Base-by-base conservation (phyloP, 305 asterid genomes). In the Solanum hybrid region DNA sequence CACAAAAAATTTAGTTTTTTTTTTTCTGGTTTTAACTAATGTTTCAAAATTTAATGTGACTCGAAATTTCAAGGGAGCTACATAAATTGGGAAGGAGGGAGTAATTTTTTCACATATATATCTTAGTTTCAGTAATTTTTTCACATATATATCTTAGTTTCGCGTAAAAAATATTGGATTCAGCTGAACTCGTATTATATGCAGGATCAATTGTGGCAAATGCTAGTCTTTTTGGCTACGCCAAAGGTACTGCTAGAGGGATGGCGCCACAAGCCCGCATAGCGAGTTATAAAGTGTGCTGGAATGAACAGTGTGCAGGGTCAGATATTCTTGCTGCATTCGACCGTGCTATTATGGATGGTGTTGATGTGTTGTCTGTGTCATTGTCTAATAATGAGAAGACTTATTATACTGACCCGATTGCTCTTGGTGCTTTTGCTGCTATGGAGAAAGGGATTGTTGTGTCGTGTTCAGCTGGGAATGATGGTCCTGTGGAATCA, bases 141-240 rank as follows among this genome's bases (percentile, higher is more conserved):
- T n/a, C n/a, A n/a, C n/a, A n/a, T n/a, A n/a, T n/a, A n/a, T n/a
- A n/a, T n/a, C n/a, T n/a, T n/a, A n/a, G n/a, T n/a, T n/a, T n/a
- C 4, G 27, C 10, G 73, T 27, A 10, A 27, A 15, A 29, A 41
- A 26, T 17, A 20, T 10, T 45, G 15, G 29, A 45, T 83, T 83
- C 11, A 45, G 75, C 1, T 13, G 88, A 45, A 29, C 39, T 84
- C 20, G 14, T 84, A 15, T 29, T 45, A 72, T 26, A 45, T 84
- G 88, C 7, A 84, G 90, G 90, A 22, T 89, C 90, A 17, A 26
- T 77, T 29, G 90, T 89, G 87, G 51, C 87, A n/a, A 89, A 89
- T 70, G 90, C 90, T 12, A 89, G 90, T 45, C 90, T 89, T 14
- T 89, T 89, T 22, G 90, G 90, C 33, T 89, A 89, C 24, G 90